phyloP scores from a whole-genome alignment of 768 basidiomycete genomes.

The Lactarius quietus region DNA sequence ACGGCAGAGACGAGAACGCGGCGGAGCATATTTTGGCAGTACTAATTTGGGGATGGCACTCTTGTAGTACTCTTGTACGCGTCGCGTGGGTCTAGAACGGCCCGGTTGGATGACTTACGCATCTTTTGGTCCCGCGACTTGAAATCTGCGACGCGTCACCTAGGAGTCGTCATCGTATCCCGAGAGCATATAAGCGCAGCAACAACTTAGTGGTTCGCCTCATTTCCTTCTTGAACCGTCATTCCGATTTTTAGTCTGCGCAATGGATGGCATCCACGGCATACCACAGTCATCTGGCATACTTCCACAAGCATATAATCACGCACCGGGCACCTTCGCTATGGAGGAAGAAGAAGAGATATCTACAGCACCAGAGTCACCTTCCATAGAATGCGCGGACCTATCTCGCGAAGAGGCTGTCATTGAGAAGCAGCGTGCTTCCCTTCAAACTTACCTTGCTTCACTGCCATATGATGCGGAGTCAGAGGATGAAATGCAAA shows the following conservation, averaged over 20 bases:
- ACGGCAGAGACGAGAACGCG: constrained; percentile 12
- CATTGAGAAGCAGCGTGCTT: constrained; percentile 54
- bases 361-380: constrained; percentile 41
- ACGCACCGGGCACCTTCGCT: constrained; percentile 33
- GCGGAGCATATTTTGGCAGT: constrained; percentile 1
- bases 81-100: not conserved
- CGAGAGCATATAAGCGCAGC: constrained; percentile 14
- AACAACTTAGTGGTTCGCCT: constrained; percentile 23
- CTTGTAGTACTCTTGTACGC: no score
- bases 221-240: constrained; percentile 20
- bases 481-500: constrained; percentile 65
- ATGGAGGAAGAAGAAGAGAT: constrained; percentile 55
- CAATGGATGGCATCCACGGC: constrained; percentile 19
- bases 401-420: constrained; percentile 33
- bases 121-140: not conserved
- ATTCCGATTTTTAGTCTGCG: constrained; percentile 15
- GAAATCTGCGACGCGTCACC: constrained; percentile 24
- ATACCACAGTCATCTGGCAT: constrained; percentile 9
- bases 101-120: constrained; percentile 15
- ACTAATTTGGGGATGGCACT: no score
- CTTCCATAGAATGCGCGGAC: constrained; percentile 34
- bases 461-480: constrained; percentile 74
- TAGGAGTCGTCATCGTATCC: constrained; percentile 14
- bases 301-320: constrained; percentile 13
- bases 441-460: constrained; percentile 62